phyloP scores from a whole-genome alignment of 352 stramenopile genomes.

The Phytophthora agathidicida region DNA sequence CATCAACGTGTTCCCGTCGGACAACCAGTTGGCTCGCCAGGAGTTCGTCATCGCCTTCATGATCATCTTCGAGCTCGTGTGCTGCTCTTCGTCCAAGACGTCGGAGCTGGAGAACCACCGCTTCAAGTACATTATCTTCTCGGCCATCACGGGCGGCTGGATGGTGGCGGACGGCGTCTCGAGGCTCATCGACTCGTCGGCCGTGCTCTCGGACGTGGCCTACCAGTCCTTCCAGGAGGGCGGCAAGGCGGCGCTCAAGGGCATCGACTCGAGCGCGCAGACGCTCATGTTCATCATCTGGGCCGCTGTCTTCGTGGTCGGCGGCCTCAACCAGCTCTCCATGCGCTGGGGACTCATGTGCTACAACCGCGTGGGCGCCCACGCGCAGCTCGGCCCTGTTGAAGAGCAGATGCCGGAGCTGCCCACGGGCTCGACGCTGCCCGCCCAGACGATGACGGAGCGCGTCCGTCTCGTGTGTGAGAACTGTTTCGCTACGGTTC shows the following conservation, averaged over 20 bases:
- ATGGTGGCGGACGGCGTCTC: conserved; percentile 76
- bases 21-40: conserved; percentile 84
- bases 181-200: conserved; percentile 62
- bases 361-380: conserved; percentile 87
- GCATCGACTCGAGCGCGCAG: conserved; percentile 62
- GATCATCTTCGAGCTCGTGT: conserved; percentile 89
- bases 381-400: conserved; percentile 69
- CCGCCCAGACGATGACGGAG: conserved; percentile 56
- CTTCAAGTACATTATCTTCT: conserved; percentile 90
- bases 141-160: conserved; percentile 74
- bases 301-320: conserved; percentile 63
- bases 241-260: conserved; percentile 48
- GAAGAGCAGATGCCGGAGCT: conserved; percentile 77
- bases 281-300: conserved; percentile 85
- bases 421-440: conserved; percentile 68
- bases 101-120: conserved; percentile 87
- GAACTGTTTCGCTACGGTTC: conserved; percentile 90
- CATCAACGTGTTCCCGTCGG: conserved; percentile 62
- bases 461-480: conserved; percentile 87
- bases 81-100: conserved; percentile 77
- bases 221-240: conserved; percentile 74
- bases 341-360: conserved; percentile 91
- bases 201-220: conserved; percentile 66
- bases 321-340: conserved; percentile 75
- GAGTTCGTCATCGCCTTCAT: conserved; percentile 90